Base-by-base conservation (phyloP, 2,329 filamentous ascomycete species). In the Stemphylium lycopersici region DNA sequence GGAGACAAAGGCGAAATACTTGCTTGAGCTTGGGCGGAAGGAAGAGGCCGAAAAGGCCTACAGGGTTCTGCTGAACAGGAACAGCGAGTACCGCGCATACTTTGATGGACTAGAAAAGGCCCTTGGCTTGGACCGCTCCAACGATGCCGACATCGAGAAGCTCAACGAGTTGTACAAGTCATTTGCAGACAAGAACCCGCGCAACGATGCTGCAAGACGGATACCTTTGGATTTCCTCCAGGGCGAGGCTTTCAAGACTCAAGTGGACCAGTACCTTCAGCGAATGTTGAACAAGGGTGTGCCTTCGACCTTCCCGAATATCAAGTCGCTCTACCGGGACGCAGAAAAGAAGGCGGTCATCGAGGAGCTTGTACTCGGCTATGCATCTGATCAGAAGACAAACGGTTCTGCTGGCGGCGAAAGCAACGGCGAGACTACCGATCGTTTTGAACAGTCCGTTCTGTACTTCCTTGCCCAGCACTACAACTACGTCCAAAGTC, bases 401-500 rank as follows among this genome's bases (percentile, higher is more conserved):
- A 84, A 84, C 53, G 80, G 77, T 20, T 81, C 77, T 15, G 77
- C 77, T 39, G 76, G 78, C 48, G 78, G 80, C 33, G 78, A 79
- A 52, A 70, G 74, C 4, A 83, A 83, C 52, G 82, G 80, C 20
- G 80, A 86, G 45, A 78, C 79, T n/a, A 77, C 81, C 6, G 80
- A 71, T 22, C 73, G 79, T 32, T 93, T 93, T 71, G 83, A 90
- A 67, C 85, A 90, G 12, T 90, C 93, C 1, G 90, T 90, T 12
- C 84, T 93, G 44, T 98, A 96, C 77, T 99, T 96, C 80, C 85
- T 99, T 48, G 93, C 93, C 7, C 95, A 98, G 71, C 96, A 99
- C 77, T 96, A 97, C 82, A 95, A 96, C 79, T 97, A 96, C 75
- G 83, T 90, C 73, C 81, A 91, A 55, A 96, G 91, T 72, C 91